Conservation (phyloP, 2,329 filamentous ascomycete species). For the Monosporascus sp. region DNA sequence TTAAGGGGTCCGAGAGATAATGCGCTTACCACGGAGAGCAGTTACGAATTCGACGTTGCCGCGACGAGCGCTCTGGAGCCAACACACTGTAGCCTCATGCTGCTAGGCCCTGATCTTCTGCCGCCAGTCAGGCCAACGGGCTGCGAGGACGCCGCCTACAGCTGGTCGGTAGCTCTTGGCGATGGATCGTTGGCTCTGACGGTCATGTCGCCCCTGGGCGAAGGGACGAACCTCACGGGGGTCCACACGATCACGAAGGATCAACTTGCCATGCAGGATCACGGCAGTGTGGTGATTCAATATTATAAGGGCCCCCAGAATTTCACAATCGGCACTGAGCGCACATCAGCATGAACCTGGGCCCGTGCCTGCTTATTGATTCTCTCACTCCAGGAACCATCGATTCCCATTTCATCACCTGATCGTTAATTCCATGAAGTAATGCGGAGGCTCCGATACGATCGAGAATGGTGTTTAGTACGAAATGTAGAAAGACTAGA, state of each 20-base stretch:
- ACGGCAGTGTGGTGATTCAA: slow-evolving; percentile 12
- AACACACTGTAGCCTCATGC: slow-evolving; percentile 13
- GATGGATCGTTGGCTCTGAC: slow-evolving; percentile 10
- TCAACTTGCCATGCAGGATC: slow-evolving; percentile 12
- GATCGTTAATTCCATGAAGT: background rate
- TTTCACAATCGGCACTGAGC: slow-evolving; percentile 4
- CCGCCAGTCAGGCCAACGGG: slow-evolving; percentile 12
- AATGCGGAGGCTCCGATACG: too few relatives aligned
- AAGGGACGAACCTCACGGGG: slow-evolving; percentile 15
- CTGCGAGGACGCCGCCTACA: slow-evolving; percentile 11
- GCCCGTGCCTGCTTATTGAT: background rate
- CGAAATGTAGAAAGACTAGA: too few relatives aligned
- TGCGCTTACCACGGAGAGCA: slow-evolving; percentile 1
- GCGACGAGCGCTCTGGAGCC: slow-evolving; percentile 5
- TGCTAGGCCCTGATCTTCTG: slow-evolving; percentile 16
- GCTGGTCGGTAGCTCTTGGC: slow-evolving; percentile 12
- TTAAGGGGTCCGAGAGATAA: background rate
- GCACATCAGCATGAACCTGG: background rate
- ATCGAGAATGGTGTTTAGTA: too few relatives aligned
- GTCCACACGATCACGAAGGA: slow-evolving; percentile 10
- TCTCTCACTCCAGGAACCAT: too few relatives aligned
- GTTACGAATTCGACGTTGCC: slow-evolving; percentile 17
- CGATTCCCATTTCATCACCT: background rate
- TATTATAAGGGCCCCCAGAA: slow-evolving; percentile 11
- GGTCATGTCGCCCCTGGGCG: slow-evolving; percentile 13